Conservation (phyloP, 805 yeast genomes). For the Saccharomyces jurei region DNA sequence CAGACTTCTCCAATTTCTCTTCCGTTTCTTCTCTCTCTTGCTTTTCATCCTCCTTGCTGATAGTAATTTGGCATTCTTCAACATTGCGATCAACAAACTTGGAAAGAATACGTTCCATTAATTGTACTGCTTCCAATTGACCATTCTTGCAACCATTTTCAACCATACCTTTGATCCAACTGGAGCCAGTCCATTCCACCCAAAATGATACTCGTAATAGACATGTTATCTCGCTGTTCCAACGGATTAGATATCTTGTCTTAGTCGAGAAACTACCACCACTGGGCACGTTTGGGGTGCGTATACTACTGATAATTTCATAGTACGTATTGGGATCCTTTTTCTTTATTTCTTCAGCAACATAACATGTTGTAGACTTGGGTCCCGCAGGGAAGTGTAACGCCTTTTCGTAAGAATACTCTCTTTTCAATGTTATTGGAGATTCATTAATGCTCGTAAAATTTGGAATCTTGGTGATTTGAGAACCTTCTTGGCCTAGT, state of each 20-base stretch:
- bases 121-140: constrained; percentile 55
- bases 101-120: constrained; percentile 31
- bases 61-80: constrained; percentile 6
- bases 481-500: constrained; percentile 32
- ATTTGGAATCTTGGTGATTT: constrained; percentile 29
- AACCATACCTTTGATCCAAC: constrained; percentile 87
- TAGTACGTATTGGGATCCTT: constrained; percentile 44
- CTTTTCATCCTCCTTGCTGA: background rate
- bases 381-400: constrained; percentile 84
- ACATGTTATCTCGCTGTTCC: constrained; percentile 64
- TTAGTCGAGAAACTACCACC: constrained; percentile 73
- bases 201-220: constrained; percentile 56
- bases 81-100: constrained; percentile 19
- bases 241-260: constrained; percentile 62
- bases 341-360: constrained; percentile 49
- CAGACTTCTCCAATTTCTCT: background rate
- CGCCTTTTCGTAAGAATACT: constrained; percentile 63
- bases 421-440: constrained; percentile 30
- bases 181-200: constrained; percentile 82
- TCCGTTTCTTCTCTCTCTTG: constrained; percentile 4
- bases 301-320: constrained; percentile 52
- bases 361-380: constrained; percentile 70
- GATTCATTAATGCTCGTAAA: constrained; percentile 28
- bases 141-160: constrained; percentile 82
- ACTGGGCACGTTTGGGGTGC: constrained; percentile 92